These are phyloP conservation scores for Curvularia sp. DNA, from an alignment of 2,329 filamentous ascomycete genomes.

Conservation along the genomic window DNA sequence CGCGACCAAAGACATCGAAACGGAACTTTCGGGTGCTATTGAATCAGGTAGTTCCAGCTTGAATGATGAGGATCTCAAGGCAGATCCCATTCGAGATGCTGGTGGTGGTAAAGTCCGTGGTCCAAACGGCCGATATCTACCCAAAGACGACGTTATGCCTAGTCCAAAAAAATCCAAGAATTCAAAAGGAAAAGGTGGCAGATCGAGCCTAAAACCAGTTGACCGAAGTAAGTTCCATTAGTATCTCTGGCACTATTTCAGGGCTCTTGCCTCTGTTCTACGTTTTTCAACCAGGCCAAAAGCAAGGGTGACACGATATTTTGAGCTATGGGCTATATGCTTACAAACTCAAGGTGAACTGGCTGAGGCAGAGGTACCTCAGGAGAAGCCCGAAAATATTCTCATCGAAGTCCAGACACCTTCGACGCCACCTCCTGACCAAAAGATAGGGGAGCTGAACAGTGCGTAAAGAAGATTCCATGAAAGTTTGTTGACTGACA, in stretches of 20 bases:
- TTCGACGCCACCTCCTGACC: not conserved
- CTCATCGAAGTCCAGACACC: not conserved
- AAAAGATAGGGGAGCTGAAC: not conserved
- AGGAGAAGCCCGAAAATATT: not conserved
- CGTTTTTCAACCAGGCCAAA: not conserved
- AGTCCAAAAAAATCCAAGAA: slow-evolving; percentile 11
- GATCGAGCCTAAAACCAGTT: not conserved
- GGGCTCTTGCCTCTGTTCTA: not conserved
- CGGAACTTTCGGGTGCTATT: not conserved
- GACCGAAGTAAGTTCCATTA: not conserved
- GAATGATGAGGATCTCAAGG: not conserved
- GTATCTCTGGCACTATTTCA: not conserved
- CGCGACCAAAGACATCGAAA: too few species aligned
- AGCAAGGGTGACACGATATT: not conserved
- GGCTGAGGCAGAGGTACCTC: not conserved
- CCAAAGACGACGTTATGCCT: slow-evolving; percentile 7
- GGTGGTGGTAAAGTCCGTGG: slow-evolving; percentile 27
- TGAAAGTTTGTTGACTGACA: not conserved
- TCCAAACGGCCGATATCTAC: slow-evolving; percentile 26
- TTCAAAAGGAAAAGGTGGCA: not conserved
- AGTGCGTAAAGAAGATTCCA: not conserved
- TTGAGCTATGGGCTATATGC: too few species aligned
- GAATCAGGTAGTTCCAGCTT: not conserved
- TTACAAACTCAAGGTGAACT: not conserved
- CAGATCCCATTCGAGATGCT: slow-evolving; percentile 16